Evolutionary conservation across 2,329 filamentous ascomycete genomes (phyloP).

Genomic region (Drechslerella dactyloides): DNA sequence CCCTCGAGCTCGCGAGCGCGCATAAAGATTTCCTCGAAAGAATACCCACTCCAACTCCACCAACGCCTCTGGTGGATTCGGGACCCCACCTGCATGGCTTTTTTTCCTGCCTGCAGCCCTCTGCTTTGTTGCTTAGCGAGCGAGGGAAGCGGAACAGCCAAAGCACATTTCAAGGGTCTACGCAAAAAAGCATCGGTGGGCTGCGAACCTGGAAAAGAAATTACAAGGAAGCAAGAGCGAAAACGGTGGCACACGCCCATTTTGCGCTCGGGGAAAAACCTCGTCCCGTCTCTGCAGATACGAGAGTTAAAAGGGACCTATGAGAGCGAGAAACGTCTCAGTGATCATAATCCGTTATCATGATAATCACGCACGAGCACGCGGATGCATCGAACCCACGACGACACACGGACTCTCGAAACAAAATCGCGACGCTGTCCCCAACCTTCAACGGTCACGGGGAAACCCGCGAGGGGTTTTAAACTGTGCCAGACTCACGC

Average conservation of each 20-base stretch:
- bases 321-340: not conserved
- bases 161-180: slow-evolving; percentile 28
- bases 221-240: not conserved
- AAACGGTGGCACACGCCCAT: slow-evolving; percentile 22
- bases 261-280: not conserved
- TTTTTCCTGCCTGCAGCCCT: slow-evolving; percentile 39
- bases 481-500: not conserved
- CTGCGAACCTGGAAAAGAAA: slow-evolving; percentile 9
- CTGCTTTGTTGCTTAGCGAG: slow-evolving; percentile 40
- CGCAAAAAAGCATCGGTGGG: slow-evolving; percentile 24
- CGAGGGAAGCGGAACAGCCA: slow-evolving; percentile 32
- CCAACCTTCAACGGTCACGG: not conserved
- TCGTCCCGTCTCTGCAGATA: slow-evolving; percentile 5
- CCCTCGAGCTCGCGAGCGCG: slow-evolving; percentile 48
- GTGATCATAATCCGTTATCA: slow-evolving; percentile 1
- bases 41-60: slow-evolving; percentile 11
- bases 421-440: not conserved
- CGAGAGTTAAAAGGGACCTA: not conserved
- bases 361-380: not conserved
- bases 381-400: too few relatives aligned
- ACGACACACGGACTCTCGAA: not conserved
- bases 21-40: slow-evolving; percentile 16
- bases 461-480: not conserved
- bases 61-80: slow-evolving; percentile 35
- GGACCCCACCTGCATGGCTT: slow-evolving; percentile 49